Conservation (phyloP, 2,329 filamentous ascomycete genomes). For the Claviceps maximensis region DNA sequence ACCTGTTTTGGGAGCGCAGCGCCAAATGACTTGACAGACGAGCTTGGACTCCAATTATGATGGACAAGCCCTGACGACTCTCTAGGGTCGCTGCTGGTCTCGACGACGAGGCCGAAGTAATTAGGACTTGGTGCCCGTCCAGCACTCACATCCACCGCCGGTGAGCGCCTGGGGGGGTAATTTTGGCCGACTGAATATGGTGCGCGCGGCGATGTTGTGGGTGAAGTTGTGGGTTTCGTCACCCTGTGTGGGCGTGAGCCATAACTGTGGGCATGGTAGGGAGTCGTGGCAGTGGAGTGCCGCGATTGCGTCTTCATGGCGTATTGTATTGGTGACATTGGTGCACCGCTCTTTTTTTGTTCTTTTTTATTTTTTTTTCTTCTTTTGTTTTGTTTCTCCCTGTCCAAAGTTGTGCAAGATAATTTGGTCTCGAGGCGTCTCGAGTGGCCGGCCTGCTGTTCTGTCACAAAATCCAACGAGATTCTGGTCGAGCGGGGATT, state of each 20-base stretch:
- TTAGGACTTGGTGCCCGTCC: conserved; percentile 55
- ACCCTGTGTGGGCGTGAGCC: conserved; percentile 25
- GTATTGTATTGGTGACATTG: conserved; percentile 23
- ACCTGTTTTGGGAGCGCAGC: conserved; percentile 56
- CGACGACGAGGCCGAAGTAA: conserved; percentile 70
- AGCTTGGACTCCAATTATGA: conserved; percentile 63
- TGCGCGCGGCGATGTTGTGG: conserved; percentile 36
- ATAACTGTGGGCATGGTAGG: conserved; percentile 26
- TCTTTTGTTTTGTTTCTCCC: neutral
- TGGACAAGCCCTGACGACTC: conserved; percentile 51
- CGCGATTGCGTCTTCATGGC: conserved; percentile 33
- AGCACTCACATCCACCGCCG: conserved; percentile 20
- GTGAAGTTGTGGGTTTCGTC: conserved; percentile 36
- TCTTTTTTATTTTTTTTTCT: conserved; percentile 9
- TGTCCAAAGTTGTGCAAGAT: conserved; percentile 5
- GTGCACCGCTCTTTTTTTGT: conserved; percentile 15
- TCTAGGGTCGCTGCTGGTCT: conserved; percentile 45
- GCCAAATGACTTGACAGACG: conserved; percentile 56
- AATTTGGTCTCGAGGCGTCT: neutral
- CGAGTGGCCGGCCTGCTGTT: neutral
- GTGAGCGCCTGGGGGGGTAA: conserved; percentile 37
- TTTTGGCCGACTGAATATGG: conserved; percentile 42
- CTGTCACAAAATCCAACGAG: neutral
- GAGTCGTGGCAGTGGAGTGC: conserved; percentile 21
- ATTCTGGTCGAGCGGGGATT: neutral